Percentiles rank a stretch among this genome's conserved stretches.
These are phyloP conservation scores for Encephalitozoon cuniculi DNA, from an alignment of 371 early-diverging fungal genomes.

Conservation along the genomic window DNA sequence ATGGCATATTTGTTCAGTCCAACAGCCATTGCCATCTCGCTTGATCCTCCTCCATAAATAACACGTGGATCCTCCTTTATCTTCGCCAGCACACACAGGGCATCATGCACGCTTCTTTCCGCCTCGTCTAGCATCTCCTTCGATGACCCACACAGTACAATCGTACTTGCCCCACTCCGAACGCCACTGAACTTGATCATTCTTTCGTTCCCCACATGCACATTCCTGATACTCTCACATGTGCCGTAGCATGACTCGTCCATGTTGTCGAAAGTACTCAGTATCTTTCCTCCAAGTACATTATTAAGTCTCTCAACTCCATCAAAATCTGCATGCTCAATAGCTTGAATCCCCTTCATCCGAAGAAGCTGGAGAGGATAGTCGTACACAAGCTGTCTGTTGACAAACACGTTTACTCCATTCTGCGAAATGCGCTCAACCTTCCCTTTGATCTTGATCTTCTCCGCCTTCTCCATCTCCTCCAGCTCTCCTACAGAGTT, in stretches of 20 bases:
- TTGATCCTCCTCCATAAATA: conserved; percentile 77
- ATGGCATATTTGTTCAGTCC: conserved; percentile 82
- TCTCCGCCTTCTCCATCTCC: conserved; percentile 93
- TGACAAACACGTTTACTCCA: conserved; percentile 78
- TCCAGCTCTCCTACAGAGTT: conserved; percentile 89
- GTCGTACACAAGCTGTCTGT: conserved; percentile 99
- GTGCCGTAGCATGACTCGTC: conserved; percentile 78
- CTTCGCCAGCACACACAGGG: conserved; percentile 86
- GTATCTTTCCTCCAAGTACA: conserved; percentile 76
- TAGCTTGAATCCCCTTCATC: conserved; percentile 81
- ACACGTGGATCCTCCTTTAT: conserved; percentile 78
- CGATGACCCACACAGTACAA: conserved; percentile 91
- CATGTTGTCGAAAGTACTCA: conserved; percentile 80
- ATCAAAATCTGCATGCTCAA: conserved; percentile 98
- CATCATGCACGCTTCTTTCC: conserved; percentile 95
- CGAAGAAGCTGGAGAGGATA: conserved; percentile 96
- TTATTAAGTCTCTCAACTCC: conserved; percentile 81
- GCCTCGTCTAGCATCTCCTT: conserved; percentile 94
- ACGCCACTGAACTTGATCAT: conserved; percentile 73
- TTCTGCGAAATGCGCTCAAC: conserved; percentile 77
- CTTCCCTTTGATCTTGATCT: conserved; percentile 92
- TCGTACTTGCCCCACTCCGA: conserved; percentile 86
- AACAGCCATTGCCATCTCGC: conserved; percentile 87
- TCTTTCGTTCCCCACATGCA: conserved; percentile 89
- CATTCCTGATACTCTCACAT: conserved; percentile 86